Base-by-base conservation (phyloP, 306 rosid genomes). In the Glycine latifolia region DNA sequence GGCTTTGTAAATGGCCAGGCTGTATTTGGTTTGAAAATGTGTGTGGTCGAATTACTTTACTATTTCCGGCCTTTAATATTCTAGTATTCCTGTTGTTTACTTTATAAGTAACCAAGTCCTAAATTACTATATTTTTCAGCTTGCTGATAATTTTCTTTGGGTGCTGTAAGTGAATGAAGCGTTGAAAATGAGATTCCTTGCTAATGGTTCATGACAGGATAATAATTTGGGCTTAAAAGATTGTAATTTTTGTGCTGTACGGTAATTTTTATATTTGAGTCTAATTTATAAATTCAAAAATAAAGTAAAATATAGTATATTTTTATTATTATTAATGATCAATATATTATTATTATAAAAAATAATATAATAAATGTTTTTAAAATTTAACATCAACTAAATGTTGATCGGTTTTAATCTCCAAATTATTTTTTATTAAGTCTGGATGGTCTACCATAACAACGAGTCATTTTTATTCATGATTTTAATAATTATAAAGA, bases 11-110 rank as follows among this genome's bases (percentile, higher is more conserved):
- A 44, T 41, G 79, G 47, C 33, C 33, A 60, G 43, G 52, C 61
- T 71, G 65, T 44, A 33, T 65, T 71, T 66, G 81, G 77, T 58
- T 11, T 83, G 62, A 41, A 56, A 62, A 33, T 79, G 58, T 73
- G 41, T 37, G 53, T 69, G 62, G 58, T 14, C 10, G 10, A 60
- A 41, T 49, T 48, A 4, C 76, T 71, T 48, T 37, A 8, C 75
- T 71, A 43, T 80, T 71, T 17, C 58, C 62, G 20, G 44, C 43
- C 20, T 43, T 71, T 71, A 6, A 6, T 83, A 53, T 83, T 78
- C 62, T 54, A 52, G 12, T 71, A 17, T 63, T 35, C 7, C 16
- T 39, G 54, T 35, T 55, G 60, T 79, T 79, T 43, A 20, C 67
- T 12, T 61, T 62, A n/a, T 12, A 43, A 69, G 20, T 72, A 16